Evolutionary conservation across 2,329 filamentous ascomycete genomes (phyloP), one percentile per base, ranked within the genome.

Genomic region (Neofusicoccum sp.): DNA sequence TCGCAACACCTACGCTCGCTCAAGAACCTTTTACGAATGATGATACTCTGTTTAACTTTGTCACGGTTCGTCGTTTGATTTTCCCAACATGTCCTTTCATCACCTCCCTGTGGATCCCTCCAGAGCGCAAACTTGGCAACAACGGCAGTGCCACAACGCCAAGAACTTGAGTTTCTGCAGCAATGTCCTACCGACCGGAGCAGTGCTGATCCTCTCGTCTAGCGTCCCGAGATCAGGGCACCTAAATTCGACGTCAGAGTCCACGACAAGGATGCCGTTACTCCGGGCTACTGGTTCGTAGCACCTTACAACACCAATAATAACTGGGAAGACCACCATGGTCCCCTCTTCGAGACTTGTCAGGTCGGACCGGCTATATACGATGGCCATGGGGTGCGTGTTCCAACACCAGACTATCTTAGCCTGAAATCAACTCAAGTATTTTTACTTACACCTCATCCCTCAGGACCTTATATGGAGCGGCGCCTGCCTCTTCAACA

Each of bases 251-350:
- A 54, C 43, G 59, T 61, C 59, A 49, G 34, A 24, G 31, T 61
- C 16, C 40, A 56, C 43, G 41, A 61, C 40, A 56, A 11, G 30
- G 59, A 63, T 24, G 47, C 60, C 9, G 58, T 61, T 12, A 40
- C 58, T 9, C 63, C 59, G 26, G 80, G 80, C 16, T 82, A 82
- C 65, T 78, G 80, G 51, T 82, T 83, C 63, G 69, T 82, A 34
- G 78, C 79, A 8, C 80, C 80, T 0, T 82, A 82, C 64, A 57
- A 61, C 33, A 56, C 49, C 24, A 57, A 48, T 31, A 56, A 56
- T 9, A 28, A 16, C 16, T 61, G 59, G 59, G 59, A 61, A 11
- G 36, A 34, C 6, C 59, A 61, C 8, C 24, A 41, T 3, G 45
- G 38, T 4, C 59, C 59, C 20, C 33, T 57, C 33, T 40, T 41